Base-by-base conservation (phyloP, 768 basidiomycete species). In the Chalciporus piperatus region DNA sequence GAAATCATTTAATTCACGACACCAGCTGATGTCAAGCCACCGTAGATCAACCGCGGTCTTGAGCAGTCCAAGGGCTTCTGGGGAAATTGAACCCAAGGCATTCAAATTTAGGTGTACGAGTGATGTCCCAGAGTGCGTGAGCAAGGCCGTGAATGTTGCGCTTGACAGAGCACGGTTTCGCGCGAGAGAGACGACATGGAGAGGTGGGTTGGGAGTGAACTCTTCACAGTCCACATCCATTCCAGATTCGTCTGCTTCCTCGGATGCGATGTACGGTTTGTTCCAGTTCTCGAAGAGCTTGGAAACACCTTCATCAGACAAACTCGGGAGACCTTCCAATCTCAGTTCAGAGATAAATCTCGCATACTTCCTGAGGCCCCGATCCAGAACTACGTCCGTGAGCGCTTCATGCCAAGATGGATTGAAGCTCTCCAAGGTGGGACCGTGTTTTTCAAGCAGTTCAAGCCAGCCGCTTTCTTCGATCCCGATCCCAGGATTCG, bases 21-120 rank as follows among this genome's bases (percentile, higher is more conserved):
- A 93, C 81, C 88, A 98, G 1, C 94, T 87, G 3, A 94, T 69
- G 62, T 98, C 89, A 37, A 98, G 55, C 62, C 72, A 76, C 59
- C 65, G 70, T 63, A 96, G 55, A 32, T 76, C 70, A 3, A 57
- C 62, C 14, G 68, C 74, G 10, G 33, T 66, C 72, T 65, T 62
- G 39, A 68, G 64, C 20, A 70, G 61, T 12, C 59, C 70, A 25
- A 89, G 64, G 2, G 72, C 67, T 12, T 80, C 80, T 30, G 76
- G 72, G 0, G 76, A 74, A 0, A 81, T 74, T 4, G 78, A 78
- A 62, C 85, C 85, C 82, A 89, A 84, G 3, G 89, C 85, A 47
- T 93, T 92, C 61, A 98, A 78, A 55, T 79, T 79, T 22, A 98
- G 74, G 22, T 74, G 66, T 48, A 75, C 72, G 13, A 98, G 70